phyloP scores from a whole-genome alignment of 163 green algal species.

The Scenedesmus sp. region DNA sequence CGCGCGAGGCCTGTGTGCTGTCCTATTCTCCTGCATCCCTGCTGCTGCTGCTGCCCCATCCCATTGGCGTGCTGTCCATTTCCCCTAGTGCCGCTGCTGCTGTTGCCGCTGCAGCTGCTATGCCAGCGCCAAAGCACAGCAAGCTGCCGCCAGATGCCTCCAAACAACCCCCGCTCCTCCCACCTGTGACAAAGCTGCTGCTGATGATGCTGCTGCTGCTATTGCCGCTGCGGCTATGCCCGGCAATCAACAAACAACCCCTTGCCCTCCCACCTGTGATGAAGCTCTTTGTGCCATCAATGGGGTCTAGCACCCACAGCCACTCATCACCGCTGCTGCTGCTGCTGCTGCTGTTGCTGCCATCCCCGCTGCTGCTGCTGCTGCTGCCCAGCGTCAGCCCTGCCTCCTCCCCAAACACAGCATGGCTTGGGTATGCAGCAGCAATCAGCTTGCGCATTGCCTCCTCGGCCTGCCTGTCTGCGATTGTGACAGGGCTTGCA shows the following conservation, averaged over 20 bases:
- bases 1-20: neutral
- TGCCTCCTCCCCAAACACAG: conserved; percentile 92
- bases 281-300: conserved; percentile 99
- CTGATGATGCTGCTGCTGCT: conserved; percentile 71
- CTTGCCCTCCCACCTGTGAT: conserved; percentile 85
- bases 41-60: neutral
- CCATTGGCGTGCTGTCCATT: neutral
- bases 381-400: conserved; percentile 65
- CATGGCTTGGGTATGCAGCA: conserved; percentile 78
- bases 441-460: conserved; percentile 70
- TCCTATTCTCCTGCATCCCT: neutral
- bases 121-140: too few species aligned
- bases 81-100: too few species aligned
- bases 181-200: conserved; percentile 98
- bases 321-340: conserved; percentile 62
- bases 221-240: too few species aligned
- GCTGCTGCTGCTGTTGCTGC: conserved; percentile 6
- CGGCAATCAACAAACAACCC: too few species aligned
- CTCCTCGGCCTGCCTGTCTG: conserved; percentile 79
- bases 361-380: neutral
- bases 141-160: neutral
- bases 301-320: conserved; percentile 96
- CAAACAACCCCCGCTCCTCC: neutral
- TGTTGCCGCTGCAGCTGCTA: too few species aligned
- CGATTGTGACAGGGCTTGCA: conserved; percentile 90